Percentiles rank a stretch among this genome's conserved stretches.
Evolutionary conservation across 371 early-diverging fungal genomes (phyloP).

Genomic region (Mortierella sp.): DNA sequence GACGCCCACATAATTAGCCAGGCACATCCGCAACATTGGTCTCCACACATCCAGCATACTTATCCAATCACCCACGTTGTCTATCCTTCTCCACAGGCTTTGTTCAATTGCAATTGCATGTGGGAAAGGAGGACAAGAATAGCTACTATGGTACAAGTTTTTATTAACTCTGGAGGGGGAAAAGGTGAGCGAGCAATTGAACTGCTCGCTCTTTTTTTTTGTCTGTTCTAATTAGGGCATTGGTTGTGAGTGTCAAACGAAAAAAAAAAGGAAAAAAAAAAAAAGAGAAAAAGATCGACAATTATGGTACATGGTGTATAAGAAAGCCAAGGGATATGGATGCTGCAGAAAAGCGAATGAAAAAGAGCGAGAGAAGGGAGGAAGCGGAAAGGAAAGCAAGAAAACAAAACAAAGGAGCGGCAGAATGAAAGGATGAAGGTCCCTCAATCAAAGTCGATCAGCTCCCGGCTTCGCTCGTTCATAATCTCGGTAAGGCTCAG

Average conservation of each 20-base stretch:
- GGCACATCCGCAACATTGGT: background rate
- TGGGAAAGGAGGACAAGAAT: background rate
- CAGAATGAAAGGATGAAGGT: background rate
- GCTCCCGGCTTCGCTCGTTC: conserved; percentile 50
- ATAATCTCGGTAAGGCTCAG: conserved; percentile 49
- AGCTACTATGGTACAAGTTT: conserved; percentile 3
- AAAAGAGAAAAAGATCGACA: background rate
- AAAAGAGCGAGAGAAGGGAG: background rate
- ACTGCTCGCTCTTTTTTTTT: conserved; percentile 4
- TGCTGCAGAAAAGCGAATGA: background rate
- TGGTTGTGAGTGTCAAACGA: background rate
- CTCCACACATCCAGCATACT: background rate
- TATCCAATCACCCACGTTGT: background rate
- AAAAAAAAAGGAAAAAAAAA: conserved; percentile 2
- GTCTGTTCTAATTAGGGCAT: conserved; percentile 3
- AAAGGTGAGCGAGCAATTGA: background rate
- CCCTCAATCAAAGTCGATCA: conserved; percentile 51
- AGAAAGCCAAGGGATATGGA: background rate
- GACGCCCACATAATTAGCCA: background rate
- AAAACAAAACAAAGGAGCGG: conserved; percentile 8
- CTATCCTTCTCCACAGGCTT: too few species aligned
- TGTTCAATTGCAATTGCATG: background rate
- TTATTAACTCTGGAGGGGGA: background rate
- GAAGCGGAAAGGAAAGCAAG: background rate
- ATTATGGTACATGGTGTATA: background rate